Percentiles rank a stretch among this genome's conserved stretches.
These are phyloP conservation scores for Cutaneotrichosporon daszewskae DNA, from an alignment of 1,284 basidiomycete species.

Conservation along the genomic window DNA sequence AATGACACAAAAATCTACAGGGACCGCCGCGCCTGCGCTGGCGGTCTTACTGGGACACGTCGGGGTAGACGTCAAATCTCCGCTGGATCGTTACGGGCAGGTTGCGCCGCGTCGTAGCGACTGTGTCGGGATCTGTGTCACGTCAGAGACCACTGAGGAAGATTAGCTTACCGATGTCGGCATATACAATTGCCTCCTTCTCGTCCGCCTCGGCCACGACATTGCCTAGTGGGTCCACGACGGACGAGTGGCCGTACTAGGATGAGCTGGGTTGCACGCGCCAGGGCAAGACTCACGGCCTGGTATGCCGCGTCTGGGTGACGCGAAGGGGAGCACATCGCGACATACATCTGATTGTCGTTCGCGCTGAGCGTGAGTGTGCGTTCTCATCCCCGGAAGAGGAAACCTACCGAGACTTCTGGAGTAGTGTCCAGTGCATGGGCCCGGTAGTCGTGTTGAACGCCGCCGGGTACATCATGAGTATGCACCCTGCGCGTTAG, in stretches of 20 bases:
- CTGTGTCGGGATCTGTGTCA: slow-evolving; percentile 64
- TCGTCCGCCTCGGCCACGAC: slow-evolving; percentile 74
- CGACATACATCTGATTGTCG: slow-evolving; percentile 92
- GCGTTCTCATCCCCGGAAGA: not conserved
- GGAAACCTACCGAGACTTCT: slow-evolving; percentile 67
- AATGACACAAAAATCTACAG: not conserved
- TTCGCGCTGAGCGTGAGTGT: slow-evolving; percentile 60
- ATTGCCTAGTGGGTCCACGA: slow-evolving; percentile 83
- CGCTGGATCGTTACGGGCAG: slow-evolving; percentile 84
- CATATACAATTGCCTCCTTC: slow-evolving; percentile 72
- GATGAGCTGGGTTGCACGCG: not conserved
- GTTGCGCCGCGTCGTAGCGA: slow-evolving; percentile 65
- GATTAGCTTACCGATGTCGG: slow-evolving; percentile 65
- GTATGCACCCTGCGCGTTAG: slow-evolving; percentile 63
- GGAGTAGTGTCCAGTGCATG: slow-evolving; percentile 91
- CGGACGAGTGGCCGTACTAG: slow-evolving; percentile 84
- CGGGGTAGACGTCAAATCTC: slow-evolving; percentile 84
- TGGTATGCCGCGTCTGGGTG: slow-evolving; percentile 75
- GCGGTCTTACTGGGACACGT: slow-evolving; percentile 51
- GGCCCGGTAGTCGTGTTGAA: slow-evolving; percentile 79
- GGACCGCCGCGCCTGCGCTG: not conserved
- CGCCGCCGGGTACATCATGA: slow-evolving; percentile 76
- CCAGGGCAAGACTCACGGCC: slow-evolving; percentile 57
- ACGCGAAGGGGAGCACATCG: slow-evolving; percentile 93
- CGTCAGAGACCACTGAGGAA: not conserved